Evolutionary conservation across 2,329 filamentous ascomycete species (phyloP), one percentile per base, ranked within the genome.

Genomic region (Cryphonectria naterciae): DNA sequence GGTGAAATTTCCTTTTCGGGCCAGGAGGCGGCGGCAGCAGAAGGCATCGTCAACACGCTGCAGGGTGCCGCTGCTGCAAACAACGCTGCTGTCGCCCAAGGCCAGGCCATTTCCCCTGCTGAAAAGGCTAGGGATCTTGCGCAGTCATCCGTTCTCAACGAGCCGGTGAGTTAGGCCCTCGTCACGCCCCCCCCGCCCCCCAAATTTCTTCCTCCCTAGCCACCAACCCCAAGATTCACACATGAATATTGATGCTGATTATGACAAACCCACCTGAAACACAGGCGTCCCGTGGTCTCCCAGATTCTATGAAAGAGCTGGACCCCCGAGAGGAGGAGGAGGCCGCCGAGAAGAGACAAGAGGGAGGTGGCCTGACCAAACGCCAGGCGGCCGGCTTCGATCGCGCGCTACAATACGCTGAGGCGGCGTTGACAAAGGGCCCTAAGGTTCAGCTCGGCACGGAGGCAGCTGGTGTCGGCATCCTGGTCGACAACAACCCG

Each of bases 1-100:
- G 84, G 84, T 79, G 84, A 84, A 77, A 85, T 86, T 70, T 83
- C 83, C 65, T 83, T 86, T 68, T 82, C 81, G 71, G 81, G 79
- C 4, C 81, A 79, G 65, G 79, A 80, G 77, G 78, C 78, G 13
- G 83, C 81, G 77, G 78, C 78, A 5, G 83, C 81, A 22, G 80
- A 79, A 49, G 77, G 80, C 69, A 74, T 85, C 73, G 83, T 85
- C 79, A 79, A 81, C 54, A 82, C 83, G 15, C 79, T 85, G 58
- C 78, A 82, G 52, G 81, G 82, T 22, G 83, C 83, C 32, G 81
- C 79, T 32, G 73, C 72, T 91, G 73, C 91, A 25, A 63, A 25
- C 37, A 62, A 60, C n/a, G 70, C 67, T 58, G 70, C 70, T 52
- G 70, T 72, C 63, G 70, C 70, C 25, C 41, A 69, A 46, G 70